Conservation (phyloP, 1,284 basidiomycete genomes). For the Leccinum glutinopallens region DNA sequence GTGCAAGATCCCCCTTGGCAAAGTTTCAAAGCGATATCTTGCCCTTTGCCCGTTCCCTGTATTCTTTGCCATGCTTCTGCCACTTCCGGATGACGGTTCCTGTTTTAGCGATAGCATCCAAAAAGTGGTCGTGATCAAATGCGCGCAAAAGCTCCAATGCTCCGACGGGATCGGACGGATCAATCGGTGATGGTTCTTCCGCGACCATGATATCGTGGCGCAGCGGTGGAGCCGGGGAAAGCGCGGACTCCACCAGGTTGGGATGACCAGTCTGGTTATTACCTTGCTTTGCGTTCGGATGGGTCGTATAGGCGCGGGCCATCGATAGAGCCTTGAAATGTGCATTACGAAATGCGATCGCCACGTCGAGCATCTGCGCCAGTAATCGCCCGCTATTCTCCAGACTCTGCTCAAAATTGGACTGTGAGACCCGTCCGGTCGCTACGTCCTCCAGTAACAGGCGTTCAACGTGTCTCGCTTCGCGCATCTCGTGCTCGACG, state of each 20-base stretch:
- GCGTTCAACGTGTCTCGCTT: constrained; percentile 61
- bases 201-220: constrained; percentile 54
- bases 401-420: constrained; percentile 64
- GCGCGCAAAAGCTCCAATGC: constrained; percentile 69
- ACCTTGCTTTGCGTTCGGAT: constrained; percentile 50
- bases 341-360: constrained; percentile 70
- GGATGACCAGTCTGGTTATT: constrained; percentile 28
- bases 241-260: constrained; percentile 48
- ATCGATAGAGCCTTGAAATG: constrained; percentile 69
- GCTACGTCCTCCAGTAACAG: constrained; percentile 65
- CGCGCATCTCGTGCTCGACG: constrained; percentile 65
- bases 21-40: constrained; percentile 96
- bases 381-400: constrained; percentile 63
- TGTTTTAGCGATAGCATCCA: constrained; percentile 79
- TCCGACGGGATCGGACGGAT: constrained; percentile 67
- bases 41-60: constrained; percentile 88
- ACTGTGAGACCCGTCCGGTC: constrained; percentile 60
- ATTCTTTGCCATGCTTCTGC: constrained; percentile 95
- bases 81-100: constrained; percentile 90
- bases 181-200: constrained; percentile 73
- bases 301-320: constrained; percentile 62
- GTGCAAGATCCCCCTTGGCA: constrained; percentile 87
- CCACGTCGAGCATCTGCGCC: constrained; percentile 74
- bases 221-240: constrained; percentile 46
- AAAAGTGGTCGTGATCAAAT: constrained; percentile 83